Conservation (phyloP, 257 asterid genomes). For the Pogostemon cablin region DNA sequence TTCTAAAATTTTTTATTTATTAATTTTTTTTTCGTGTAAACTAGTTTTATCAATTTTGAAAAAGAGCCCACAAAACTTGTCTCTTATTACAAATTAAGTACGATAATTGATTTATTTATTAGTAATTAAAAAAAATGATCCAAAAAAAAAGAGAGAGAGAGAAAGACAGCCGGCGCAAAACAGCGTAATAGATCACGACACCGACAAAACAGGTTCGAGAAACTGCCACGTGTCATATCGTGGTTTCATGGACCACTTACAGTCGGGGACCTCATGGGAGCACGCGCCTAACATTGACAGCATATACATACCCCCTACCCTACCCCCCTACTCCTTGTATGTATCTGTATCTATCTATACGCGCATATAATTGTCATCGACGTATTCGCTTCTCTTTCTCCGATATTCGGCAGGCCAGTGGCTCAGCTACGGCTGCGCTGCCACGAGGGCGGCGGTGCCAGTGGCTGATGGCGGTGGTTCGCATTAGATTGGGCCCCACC, state of each 20-base stretch:
- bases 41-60: too few relatives aligned
- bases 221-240: conserved; percentile 34
- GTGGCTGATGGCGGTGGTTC: conserved; percentile 16
- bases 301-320: conserved; percentile 5
- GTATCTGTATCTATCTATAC: not conserved
- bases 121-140: not conserved
- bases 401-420: conserved; percentile 2
- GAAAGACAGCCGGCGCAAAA: conserved; percentile 7
- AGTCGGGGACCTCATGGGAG: conserved; percentile 26
- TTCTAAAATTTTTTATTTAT: too few relatives aligned
- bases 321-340: too few relatives aligned
- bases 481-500: conserved; percentile 22
- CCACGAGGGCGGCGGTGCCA: conserved; percentile 27
- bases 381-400: not conserved
- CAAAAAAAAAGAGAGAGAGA: not conserved
- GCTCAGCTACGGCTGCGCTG: conserved; percentile 29
- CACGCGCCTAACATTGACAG: conserved; percentile 23
- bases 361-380: not conserved
- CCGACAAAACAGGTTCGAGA: conserved; percentile 21
- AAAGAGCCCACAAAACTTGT: too few relatives aligned
- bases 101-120: too few relatives aligned
- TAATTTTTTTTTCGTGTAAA: too few relatives aligned
- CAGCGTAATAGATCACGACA: not conserved
- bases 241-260: conserved; percentile 36
- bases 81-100: too few relatives aligned